phyloP scores from a whole-genome alignment of 2,329 filamentous ascomycete genomes.

The Cladosporium halotolerans region DNA sequence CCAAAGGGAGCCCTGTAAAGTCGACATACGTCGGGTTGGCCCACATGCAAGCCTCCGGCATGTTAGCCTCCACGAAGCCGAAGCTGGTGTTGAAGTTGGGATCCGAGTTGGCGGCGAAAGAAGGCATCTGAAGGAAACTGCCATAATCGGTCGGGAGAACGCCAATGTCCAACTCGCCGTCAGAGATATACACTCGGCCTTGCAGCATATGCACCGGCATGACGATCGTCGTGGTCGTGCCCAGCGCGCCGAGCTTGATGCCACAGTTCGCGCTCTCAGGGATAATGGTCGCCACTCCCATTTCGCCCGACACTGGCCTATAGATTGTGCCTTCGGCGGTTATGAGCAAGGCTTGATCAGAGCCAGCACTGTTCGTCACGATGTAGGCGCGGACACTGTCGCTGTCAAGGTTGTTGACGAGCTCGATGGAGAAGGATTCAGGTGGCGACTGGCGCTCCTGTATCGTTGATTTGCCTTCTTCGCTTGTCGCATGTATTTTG shows the following conservation, averaged over 20 bases:
- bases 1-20: conserved; percentile 36
- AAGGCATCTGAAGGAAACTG: conserved; percentile 42
- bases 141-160: conserved; percentile 31
- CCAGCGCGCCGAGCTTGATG: conserved; percentile 32
- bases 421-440: conserved; percentile 8
- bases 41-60: conserved; percentile 27
- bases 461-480: too few species aligned
- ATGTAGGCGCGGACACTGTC: conserved; percentile 34
- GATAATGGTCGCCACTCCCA: conserved; percentile 20
- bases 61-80: conserved; percentile 32
- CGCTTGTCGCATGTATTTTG: background rate
- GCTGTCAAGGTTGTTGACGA: conserved; percentile 38
- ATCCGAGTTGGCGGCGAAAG: conserved; percentile 32
- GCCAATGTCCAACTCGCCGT: conserved; percentile 35
- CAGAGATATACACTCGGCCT: conserved; percentile 42
- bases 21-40: conserved; percentile 29
- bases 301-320: conserved; percentile 32
- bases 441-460: background rate
- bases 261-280: conserved; percentile 33
- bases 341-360: conserved; percentile 36
- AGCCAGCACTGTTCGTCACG: conserved; percentile 35
- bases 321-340: conserved; percentile 31
- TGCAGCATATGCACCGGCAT: conserved; percentile 36
- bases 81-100: conserved; percentile 36
- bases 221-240: conserved; percentile 32